A percentile compares a stretch with the other conserved stretches of the same genome.
phyloP scores from a whole-genome alignment of 352 stramenopile species.

The Phytophthora syringae region DNA sequence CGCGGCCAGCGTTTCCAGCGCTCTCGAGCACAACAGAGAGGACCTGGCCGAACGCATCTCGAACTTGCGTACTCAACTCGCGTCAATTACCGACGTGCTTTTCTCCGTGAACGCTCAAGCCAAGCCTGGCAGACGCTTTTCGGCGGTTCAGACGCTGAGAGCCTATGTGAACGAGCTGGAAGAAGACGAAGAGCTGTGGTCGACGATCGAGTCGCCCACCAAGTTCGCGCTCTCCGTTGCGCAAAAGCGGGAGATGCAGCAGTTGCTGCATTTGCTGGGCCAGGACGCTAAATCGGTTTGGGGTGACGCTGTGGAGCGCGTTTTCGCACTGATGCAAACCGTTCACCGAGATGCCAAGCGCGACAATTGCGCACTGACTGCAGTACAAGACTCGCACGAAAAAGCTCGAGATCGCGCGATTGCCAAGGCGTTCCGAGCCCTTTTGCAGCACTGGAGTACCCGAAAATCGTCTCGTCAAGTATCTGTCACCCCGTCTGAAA shows the following conservation, averaged over 20 bases:
- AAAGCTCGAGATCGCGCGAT: constrained; percentile 26
- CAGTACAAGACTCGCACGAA: constrained; percentile 6
- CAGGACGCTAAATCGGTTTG: constrained; percentile 32
- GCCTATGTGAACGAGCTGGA: constrained; percentile 33
- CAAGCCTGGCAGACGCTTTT: constrained; percentile 32
- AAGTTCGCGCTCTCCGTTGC: constrained; percentile 38
- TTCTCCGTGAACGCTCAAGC: constrained; percentile 37
- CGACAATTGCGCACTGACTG: not conserved
- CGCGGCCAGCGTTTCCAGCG: not conserved
- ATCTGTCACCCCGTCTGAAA: constrained; percentile 19
- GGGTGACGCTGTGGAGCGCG: constrained; percentile 32
- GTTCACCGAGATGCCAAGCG: constrained; percentile 6
- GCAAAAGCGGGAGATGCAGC: constrained; percentile 43
- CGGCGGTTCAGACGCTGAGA: constrained; percentile 27
- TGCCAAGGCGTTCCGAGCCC: constrained; percentile 27
- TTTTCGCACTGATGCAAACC: constrained; percentile 35
- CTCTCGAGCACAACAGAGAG: constrained; percentile 4
- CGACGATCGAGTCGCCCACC: constrained; percentile 28
- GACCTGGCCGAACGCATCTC: constrained; percentile 20
- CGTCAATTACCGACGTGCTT: constrained; percentile 31
- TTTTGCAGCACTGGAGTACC: constrained; percentile 33
- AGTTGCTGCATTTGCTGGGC: constrained; percentile 36
- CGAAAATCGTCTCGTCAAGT: constrained; percentile 20
- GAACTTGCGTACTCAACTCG: constrained; percentile 31
- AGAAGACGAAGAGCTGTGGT: constrained; percentile 33